Evolutionary conservation across 169 alveolate genomes (phyloP), one percentile per base, ranked within the genome.

Genomic region (Cryptosporidium viatorum): DNA sequence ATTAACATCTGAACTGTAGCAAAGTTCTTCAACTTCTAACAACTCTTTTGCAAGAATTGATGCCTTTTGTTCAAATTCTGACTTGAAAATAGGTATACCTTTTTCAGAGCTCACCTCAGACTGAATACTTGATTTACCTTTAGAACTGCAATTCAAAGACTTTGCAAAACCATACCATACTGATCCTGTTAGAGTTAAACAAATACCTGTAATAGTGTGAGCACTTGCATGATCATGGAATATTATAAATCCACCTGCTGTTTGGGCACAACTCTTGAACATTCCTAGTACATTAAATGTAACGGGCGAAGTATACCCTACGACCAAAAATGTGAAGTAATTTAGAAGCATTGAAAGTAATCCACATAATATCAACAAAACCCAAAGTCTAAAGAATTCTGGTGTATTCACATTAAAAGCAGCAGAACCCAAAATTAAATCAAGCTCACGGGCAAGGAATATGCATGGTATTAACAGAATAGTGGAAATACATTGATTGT

Each of bases 211-310:
- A 26, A 86, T 33, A 7, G 93, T 45, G 33, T 80, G 48, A n/a
- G 37, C 73, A 18, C 85, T 85, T 62, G 84, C 84, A 52, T 69
- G 62, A 62, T 92, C 94, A 21, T 75, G 89, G 51, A 92, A 67
- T 26, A 92, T 45, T 16, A 85, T 59, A 43, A 92, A 71, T 4
- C 94, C 95, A 14, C 93, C 93, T 3, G 84, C 71, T 16, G 93
- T 74, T 73, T 92, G 95, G 21, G 92, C 86, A 33, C 93, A 75
- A 23, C 94, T 73, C 69, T 92, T 92, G 45, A 70, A 87, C 80
- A 74, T 84, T 0, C 95, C 95, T 12, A 86, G 75, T n/a, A 92
- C 85, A 68, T 86, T 85, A 73, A 92, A 92, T 37, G 95, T 73
- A 45, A 92, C 89, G 1, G 89, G 89, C 9, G 89, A 80, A 12